Percentiles rank a stretch among this genome's conserved stretches.
These are phyloP conservation scores for Tuber brumale DNA, from an alignment of 495 filamentous ascomycete species.

Conservation along the genomic window DNA sequence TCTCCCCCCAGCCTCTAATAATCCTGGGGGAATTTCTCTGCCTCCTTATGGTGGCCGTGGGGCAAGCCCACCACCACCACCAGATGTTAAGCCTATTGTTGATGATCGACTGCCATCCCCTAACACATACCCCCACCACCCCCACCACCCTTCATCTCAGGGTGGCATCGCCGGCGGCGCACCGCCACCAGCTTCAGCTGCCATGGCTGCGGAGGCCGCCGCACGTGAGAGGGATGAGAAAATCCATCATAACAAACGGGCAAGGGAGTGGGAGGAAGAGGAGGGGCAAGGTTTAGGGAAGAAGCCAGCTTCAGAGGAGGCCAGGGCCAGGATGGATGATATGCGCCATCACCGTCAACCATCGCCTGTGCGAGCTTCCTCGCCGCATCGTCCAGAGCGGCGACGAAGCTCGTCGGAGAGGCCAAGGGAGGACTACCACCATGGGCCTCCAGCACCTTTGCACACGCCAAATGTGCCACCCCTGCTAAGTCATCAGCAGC, in stretches of 20 bases:
- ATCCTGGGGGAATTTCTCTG: conserved; percentile 40
- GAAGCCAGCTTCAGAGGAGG: conserved; percentile 83
- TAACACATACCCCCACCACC: conserved; percentile 59
- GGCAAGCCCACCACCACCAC: conserved; percentile 71
- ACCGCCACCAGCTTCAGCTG: conserved; percentile 65
- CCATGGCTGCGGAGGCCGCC: conserved; percentile 67
- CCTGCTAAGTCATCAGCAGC: conserved; percentile 45
- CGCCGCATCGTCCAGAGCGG: conserved; percentile 61
- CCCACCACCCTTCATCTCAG: conserved; percentile 61
- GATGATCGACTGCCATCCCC: conserved; percentile 81
- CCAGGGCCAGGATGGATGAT: conserved; percentile 76
- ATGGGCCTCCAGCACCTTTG: conserved; percentile 52
- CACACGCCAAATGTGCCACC: conserved; percentile 47
- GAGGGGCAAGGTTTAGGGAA: conserved; percentile 53
- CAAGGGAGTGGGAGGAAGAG: conserved; percentile 88
- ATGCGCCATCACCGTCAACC: conserved; percentile 68
- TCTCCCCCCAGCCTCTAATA: conserved; percentile 54
- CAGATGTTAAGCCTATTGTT: conserved; percentile 77
- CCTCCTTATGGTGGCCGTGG: conserved; percentile 43
- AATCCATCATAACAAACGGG: conserved; percentile 61
- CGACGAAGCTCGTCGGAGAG: conserved; percentile 74
- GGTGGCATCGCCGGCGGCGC: conserved; percentile 69
- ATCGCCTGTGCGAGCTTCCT: conserved; percentile 49
- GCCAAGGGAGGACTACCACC: conserved; percentile 53
- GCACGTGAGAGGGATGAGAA: conserved; percentile 65